These are phyloP conservation scores for Lentithecium fluviatile DNA, from an alignment of 495 filamentous ascomycete genomes.

Conservation along the genomic window DNA sequence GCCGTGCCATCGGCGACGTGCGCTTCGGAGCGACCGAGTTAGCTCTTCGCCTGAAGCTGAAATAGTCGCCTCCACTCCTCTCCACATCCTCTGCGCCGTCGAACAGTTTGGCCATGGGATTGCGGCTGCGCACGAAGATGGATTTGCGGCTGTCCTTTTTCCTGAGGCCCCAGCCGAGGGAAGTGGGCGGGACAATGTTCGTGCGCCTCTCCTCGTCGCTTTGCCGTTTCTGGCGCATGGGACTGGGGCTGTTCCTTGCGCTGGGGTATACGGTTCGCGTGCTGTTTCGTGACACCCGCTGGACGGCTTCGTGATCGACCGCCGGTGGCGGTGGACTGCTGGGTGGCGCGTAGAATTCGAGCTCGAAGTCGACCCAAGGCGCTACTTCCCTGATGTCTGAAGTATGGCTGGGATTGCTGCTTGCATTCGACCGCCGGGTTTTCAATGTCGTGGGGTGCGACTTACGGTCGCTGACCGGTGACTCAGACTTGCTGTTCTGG, in stretches of 20 bases:
- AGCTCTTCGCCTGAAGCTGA: neutral
- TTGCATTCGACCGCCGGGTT: neutral
- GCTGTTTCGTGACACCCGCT: neutral
- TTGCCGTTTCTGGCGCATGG: neutral
- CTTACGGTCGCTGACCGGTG: neutral
- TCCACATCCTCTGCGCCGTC: conserved; percentile 6
- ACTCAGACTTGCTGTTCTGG: neutral
- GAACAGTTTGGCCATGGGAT: conserved; percentile 22
- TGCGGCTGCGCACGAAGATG: conserved; percentile 2
- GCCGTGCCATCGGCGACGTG: neutral
- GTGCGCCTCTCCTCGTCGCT: neutral
- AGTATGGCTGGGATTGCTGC: neutral
- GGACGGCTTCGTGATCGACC: neutral
- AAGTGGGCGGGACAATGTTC: neutral
- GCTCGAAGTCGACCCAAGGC: conserved; percentile 21
- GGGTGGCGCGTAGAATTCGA: neutral
- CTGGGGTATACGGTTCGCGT: neutral
- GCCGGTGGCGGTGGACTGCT: neutral
- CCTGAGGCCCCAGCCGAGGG: neutral
- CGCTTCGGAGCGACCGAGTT: neutral
- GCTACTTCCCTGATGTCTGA: conserved; percentile 19
- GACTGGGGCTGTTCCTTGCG: neutral
- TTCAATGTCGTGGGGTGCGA: neutral
- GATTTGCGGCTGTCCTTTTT: conserved; percentile 7
- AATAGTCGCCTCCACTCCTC: neutral